Evolutionary conservation across 140 eudicot genomes (phyloP).

Genomic region (Flaveria floridana): DNA sequence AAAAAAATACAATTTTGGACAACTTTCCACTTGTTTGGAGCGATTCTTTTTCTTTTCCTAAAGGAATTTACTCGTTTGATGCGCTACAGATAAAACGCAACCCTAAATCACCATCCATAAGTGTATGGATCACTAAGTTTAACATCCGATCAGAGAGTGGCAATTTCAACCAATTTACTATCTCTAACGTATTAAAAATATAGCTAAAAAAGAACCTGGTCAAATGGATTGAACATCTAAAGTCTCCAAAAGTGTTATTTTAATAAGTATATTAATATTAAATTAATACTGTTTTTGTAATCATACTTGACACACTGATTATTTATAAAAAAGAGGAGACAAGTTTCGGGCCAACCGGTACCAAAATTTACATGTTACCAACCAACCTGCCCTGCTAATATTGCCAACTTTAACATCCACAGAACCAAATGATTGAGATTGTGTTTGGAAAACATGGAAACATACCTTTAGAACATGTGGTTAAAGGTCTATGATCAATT

Average conservation of each 20-base stretch:
- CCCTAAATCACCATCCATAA: not conserved
- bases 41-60: not conserved
- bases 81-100: not conserved
- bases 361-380: not conserved
- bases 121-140: not conserved
- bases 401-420: not conserved
- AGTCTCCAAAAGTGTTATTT: not conserved
- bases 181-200: not conserved
- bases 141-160: not conserved
- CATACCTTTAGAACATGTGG: constrained; percentile 52
- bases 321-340: not conserved
- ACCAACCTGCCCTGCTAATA: not conserved
- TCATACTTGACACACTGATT: not conserved
- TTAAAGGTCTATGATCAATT: constrained; percentile 41
- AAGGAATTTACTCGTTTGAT: not conserved
- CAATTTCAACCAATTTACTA: not conserved
- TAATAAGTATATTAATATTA: not conserved
- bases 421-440: not conserved
- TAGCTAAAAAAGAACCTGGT: not conserved
- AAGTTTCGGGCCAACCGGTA: not conserved
- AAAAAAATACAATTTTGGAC: not conserved
- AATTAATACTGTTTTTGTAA: not conserved
- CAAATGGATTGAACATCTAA: not conserved
- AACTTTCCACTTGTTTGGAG: not conserved
- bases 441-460: constrained; percentile 6